Conservation (phyloP, 345 rosid genomes). For the Luvunga scandens region DNA sequence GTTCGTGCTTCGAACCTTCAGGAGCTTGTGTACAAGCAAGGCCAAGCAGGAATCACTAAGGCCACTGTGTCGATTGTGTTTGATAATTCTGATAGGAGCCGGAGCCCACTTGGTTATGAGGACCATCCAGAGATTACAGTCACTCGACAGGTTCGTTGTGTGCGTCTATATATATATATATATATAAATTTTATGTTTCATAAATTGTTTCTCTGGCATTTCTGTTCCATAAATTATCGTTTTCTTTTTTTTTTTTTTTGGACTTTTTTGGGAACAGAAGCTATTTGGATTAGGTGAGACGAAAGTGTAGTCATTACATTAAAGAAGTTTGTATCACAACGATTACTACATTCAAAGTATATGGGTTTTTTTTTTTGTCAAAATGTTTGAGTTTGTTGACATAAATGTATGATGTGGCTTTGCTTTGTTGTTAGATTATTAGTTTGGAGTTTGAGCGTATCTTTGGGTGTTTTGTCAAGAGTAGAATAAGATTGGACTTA, state of each 20-base stretch:
- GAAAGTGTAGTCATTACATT: not conserved
- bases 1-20: constrained; percentile 97
- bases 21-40: constrained; percentile 99
- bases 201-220: not conserved
- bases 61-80: constrained; percentile 90
- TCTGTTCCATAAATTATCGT: not conserved
- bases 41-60: constrained; percentile 97
- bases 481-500: not conserved
- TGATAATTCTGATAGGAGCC: constrained; percentile 71
- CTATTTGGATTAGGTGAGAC: not conserved
- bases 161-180: too few species aligned
- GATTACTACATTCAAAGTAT: not conserved
- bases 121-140: constrained; percentile 84
- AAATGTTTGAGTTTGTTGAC: not conserved
- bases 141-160: constrained; percentile 70
- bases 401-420: not conserved
- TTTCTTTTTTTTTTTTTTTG: too few species aligned
- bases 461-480: not conserved
- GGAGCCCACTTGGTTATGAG: constrained; percentile 92
- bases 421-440: not conserved
- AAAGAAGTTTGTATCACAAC: not conserved
- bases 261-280: not conserved
- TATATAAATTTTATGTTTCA: too few species aligned
- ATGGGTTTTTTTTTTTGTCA: not conserved
- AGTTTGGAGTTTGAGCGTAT: not conserved